Conservation (phyloP, 73 alveolate genomes). For the Paramecium caudatum region DNA sequence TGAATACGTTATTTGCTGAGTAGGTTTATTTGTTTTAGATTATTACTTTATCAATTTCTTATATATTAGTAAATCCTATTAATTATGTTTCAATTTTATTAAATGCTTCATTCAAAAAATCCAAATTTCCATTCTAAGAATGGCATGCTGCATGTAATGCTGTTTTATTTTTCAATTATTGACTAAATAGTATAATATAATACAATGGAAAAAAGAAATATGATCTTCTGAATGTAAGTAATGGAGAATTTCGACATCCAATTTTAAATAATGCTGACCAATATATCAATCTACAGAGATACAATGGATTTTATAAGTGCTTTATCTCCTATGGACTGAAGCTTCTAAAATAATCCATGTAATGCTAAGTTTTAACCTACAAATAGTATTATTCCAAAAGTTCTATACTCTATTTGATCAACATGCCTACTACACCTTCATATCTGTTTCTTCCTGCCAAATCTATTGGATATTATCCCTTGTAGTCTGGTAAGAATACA, state of each 20-base stretch:
- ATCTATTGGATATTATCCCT: constrained; percentile 73
- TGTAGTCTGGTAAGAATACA: constrained; percentile 66
- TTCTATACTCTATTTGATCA: not conserved
- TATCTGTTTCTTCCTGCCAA: constrained; percentile 54
- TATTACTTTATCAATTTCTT: not conserved
- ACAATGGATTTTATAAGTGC: constrained; percentile 23
- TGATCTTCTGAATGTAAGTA: not conserved
- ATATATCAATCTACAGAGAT: not conserved
- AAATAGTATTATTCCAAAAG: not conserved
- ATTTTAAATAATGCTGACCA: constrained; percentile 30
- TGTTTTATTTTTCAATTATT: not conserved
- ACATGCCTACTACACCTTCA: not conserved
- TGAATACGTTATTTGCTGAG: not conserved
- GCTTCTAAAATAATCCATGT: not conserved
- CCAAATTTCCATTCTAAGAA: constrained; percentile 9
- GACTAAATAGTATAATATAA: not conserved
- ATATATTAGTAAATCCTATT: not conserved
- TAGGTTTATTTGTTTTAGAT: not conserved
- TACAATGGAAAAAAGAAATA: constrained; percentile 56
- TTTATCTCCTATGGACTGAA: not conserved
- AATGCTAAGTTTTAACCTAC: not conserved
- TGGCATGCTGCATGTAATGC: constrained; percentile 64
- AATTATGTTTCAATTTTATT: not conserved
- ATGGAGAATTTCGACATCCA: not conserved
- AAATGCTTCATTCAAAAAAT: constrained; percentile 13